Conservation (phyloP, 192 early-diverging fungal species). For the Tieghemiomyces parasiticus region DNA sequence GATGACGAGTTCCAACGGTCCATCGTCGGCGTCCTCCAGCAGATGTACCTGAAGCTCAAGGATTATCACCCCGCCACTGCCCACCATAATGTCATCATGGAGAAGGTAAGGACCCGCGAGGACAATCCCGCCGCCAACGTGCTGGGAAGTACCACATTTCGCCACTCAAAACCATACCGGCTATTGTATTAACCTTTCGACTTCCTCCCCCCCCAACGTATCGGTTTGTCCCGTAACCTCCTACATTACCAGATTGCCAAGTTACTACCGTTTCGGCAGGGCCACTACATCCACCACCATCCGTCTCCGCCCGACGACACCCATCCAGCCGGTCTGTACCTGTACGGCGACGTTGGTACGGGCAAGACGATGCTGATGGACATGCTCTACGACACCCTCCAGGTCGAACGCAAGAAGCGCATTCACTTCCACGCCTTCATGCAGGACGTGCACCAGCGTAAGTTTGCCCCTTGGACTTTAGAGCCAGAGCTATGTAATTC, state of each 20-base stretch:
- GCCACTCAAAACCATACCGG: background rate
- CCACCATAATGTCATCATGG: slow-evolving; percentile 7
- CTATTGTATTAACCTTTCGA: slow-evolving; percentile 10
- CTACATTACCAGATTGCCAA: too few species aligned
- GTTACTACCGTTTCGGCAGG: too few species aligned
- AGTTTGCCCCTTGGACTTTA: too few species aligned
- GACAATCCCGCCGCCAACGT: too few species aligned
- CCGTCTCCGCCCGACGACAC: slow-evolving; percentile 19
- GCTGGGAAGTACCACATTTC: background rate
- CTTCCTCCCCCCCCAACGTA: slow-evolving; percentile 14
- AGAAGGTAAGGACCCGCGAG: too few species aligned
- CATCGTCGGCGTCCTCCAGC: slow-evolving; percentile 47
- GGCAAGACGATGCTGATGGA: slow-evolving; percentile 97
- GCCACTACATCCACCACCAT: too few species aligned
- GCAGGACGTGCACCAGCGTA: slow-evolving; percentile 77
- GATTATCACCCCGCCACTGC: slow-evolving; percentile 36
- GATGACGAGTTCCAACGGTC: slow-evolving; percentile 51
- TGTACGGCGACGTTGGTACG: slow-evolving; percentile 69
- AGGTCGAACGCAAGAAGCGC: slow-evolving; percentile 56
- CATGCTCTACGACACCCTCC: slow-evolving; percentile 73
- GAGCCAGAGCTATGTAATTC: too few species aligned
- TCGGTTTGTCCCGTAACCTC: slow-evolving; percentile 14
- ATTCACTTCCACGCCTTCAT: slow-evolving; percentile 98
- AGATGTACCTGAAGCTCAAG: slow-evolving; percentile 44
- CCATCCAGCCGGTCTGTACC: slow-evolving; percentile 38